Evolutionary conservation across 1,284 basidiomycete genomes (phyloP), one percentile per base, ranked within the genome.

Genomic region (Fomes fomentarius): DNA sequence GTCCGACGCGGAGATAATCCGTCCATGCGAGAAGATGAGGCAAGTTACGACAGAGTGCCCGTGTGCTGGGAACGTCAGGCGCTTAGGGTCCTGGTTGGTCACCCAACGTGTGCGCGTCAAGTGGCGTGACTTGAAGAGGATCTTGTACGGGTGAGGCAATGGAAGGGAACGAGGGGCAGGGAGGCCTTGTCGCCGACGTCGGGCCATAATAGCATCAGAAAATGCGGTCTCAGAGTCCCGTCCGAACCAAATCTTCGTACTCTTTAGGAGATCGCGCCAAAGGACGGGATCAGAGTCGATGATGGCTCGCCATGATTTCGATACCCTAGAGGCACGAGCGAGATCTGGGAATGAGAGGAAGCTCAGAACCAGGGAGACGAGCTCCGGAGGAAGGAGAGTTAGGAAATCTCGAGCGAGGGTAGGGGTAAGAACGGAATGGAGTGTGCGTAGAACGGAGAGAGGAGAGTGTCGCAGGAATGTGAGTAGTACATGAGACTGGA

Each of bases 1-100:
- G 69, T 95, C 93, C 1, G 94, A 96, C 9, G 95, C 95, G 5
- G 93, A 94, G 64, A 98, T 94, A 71, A 98, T 93, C 64, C 95
- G 93, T 41, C 91, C 91, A 62, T 87, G 86, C 47, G 95, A 96
- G 75, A 98, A 94, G 66, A 97, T 84, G 45, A 97, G 82, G 71
- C 94, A 96, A 28, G 95, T 98, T 61, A 98, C 93, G 52, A 97
- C 95, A 38, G 89, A 89, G 39, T 85, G 86, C 1, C 93, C 93
- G 63, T 95, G 92, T 7, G 94, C 94, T 5, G 88, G 79, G 74
- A 97, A 95, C 3, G 86, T 87, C 48, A 87, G 78, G 56, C 92
- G 89, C 57, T 82, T 85, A 1, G 89, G 87, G 56, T 85, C 81
- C n/a, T 82, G 80, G 63, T 88, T 87, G 45, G 79, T 78, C 21